Evolutionary conservation across 2,329 filamentous ascomycete genomes (phyloP), one percentile per base, ranked within the genome.

Genomic region (Xylaria sp.): DNA sequence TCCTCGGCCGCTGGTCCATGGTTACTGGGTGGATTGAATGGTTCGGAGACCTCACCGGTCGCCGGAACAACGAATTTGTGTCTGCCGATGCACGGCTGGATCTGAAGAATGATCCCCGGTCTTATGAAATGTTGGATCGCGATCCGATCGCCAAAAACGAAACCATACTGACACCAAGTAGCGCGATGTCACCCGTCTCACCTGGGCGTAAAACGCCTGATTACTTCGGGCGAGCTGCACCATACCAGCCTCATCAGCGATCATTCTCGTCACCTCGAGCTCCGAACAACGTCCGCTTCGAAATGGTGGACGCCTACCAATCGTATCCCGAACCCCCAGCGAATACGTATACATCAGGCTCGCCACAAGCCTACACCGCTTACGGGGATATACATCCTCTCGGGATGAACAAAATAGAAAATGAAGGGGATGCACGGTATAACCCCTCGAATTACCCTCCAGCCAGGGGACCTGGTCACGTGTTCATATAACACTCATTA

Each of bases 1-100:
- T 98, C 67, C 88, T 97, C 38, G 91, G 92, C 44, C 91, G 94
- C 61, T 89, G 88, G 79, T 91, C 92, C n/a, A 97, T 98, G 90
- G 84, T 97, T 64, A 87, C 85, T 3, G 96, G 92, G 70, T 99
- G 96, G 96, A 73, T 84, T 49, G 90, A 97, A 31, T 81, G 94
- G 49, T 79, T 90, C 72, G 82, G 79, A 63, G 78, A 80, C 44
- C 77, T 83, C 58, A 81, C 88, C 68, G 80, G 81, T 26, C 79
- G 77, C 42, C 81, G 83, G 62, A 88, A 91, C 77, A 88, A 89
- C 74, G 95, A 98, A 79, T 98, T 97, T 75, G 92, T 97, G 71
- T 97, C 93, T 46, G 90, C 92, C 54, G 95, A 97, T 77, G 93
- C 94, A 56, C 87, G 87, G 69, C 81, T 82, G 74, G 85, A 88